A percentile compares a stretch with the other conserved stretches of the same genome.
These are phyloP conservation scores for Gaertneriomyces sp. DNA, from an alignment of 192 early-diverging fungal genomes.

Conservation along the genomic window DNA sequence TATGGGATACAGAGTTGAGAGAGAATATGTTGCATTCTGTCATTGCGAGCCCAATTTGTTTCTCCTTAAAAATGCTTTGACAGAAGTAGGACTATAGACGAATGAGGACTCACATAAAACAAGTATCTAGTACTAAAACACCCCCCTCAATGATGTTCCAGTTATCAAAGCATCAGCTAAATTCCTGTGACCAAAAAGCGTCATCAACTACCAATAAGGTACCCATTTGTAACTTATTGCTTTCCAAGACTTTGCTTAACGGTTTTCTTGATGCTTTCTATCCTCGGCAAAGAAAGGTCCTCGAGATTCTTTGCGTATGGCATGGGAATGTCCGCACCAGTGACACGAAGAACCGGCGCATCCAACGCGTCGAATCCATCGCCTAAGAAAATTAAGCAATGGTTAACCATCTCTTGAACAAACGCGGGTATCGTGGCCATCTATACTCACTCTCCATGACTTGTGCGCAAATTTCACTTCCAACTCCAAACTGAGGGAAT, in stretches of 20 bases:
- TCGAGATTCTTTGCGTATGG: slow-evolving; percentile 97
- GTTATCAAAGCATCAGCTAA: too few species aligned
- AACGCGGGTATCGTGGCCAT: not conserved
- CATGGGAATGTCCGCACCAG: slow-evolving; percentile 96
- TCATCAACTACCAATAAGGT: too few species aligned
- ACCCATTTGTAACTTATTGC: slow-evolving; percentile 26
- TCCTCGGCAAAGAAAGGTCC: slow-evolving; percentile 76
- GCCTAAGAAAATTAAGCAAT: slow-evolving; percentile 26
- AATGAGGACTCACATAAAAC: too few species aligned
- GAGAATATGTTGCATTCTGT: too few species aligned
- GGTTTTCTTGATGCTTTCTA: slow-evolving; percentile 77
- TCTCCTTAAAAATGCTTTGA: too few species aligned
- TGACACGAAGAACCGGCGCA: slow-evolving; percentile 87
- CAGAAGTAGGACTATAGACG: too few species aligned
- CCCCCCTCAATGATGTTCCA: too few species aligned
- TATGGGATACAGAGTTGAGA: too few species aligned
- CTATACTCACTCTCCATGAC: slow-evolving; percentile 79
- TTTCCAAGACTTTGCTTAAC: slow-evolving; percentile 62
- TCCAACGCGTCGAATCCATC: slow-evolving; percentile 96
- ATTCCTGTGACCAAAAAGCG: too few species aligned
- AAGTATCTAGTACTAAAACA: too few species aligned
- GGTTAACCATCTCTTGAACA: slow-evolving; percentile 10
- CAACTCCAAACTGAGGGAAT: slow-evolving; percentile 91
- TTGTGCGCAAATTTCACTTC: slow-evolving; percentile 91
- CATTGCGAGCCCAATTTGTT: too few species aligned